Percentiles rank a stretch among this genome's conserved stretches.
Conservation (phyloP, 2,329 filamentous ascomycete species). For the Incumbomyces delicatus region DNA sequence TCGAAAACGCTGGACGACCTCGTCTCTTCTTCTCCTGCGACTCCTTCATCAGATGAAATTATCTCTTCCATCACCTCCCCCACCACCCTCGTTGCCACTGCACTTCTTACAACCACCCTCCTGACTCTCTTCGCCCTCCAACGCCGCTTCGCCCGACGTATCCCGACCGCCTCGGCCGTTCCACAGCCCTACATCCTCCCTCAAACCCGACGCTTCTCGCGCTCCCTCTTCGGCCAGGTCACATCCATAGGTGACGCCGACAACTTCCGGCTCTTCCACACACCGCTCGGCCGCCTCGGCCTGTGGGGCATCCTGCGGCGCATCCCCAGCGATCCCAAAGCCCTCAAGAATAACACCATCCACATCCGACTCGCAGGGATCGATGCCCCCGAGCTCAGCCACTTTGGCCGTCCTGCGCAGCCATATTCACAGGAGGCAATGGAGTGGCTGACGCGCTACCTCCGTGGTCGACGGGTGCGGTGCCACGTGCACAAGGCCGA, state of each 20-base stretch:
- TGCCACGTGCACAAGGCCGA: constrained; percentile 76
- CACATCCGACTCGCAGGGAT: constrained; percentile 82
- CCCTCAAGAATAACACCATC: constrained; percentile 70
- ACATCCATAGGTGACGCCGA: constrained; percentile 95
- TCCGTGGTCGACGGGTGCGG: constrained; percentile 64
- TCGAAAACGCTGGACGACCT: constrained; percentile 8
- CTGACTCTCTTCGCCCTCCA: constrained; percentile 19
- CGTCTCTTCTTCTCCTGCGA: background rate
- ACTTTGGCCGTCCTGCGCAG: constrained; percentile 83
- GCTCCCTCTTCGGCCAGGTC: constrained; percentile 73
- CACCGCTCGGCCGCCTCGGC: constrained; percentile 72
- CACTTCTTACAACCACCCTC: constrained; percentile 20
- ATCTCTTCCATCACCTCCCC: constrained; percentile 18
- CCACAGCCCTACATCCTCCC: constrained; percentile 56
- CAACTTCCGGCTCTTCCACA: constrained; percentile 90
- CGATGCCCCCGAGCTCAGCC: constrained; percentile 84
- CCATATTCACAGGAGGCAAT: constrained; percentile 74
- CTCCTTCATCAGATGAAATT: background rate
- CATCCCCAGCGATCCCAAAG: constrained; percentile 58
- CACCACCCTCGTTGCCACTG: constrained; percentile 21
- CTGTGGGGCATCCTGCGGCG: constrained; percentile 88
- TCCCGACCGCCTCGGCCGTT: constrained; percentile 68
- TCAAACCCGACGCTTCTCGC: constrained; percentile 38
- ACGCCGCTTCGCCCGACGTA: constrained; percentile 61
- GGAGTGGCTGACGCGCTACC: constrained; percentile 64